phyloP scores from a whole-genome alignment of 306 rosid species.

The Leucaena leucocephala region DNA sequence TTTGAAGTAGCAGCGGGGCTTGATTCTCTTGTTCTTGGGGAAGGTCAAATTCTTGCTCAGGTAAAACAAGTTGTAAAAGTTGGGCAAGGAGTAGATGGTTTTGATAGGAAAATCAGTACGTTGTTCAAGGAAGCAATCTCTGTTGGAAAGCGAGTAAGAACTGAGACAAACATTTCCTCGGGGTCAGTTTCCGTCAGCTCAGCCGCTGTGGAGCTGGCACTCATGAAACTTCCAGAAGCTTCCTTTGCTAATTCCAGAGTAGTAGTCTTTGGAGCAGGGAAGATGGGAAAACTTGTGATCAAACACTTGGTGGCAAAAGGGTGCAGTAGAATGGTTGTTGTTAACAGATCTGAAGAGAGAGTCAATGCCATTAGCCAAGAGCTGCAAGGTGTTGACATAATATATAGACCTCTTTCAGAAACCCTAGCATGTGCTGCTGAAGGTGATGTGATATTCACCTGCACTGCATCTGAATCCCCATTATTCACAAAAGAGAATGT shows the following conservation, averaged over 20 bases:
- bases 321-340: conserved; percentile 70
- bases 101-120: conserved; percentile 72
- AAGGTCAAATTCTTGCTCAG: conserved; percentile 94
- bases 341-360: conserved; percentile 73
- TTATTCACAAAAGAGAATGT: conserved; percentile 71
- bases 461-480: conserved; percentile 78
- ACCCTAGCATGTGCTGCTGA: conserved; percentile 61
- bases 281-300: conserved; percentile 94
- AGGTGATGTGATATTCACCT: conserved; percentile 74
- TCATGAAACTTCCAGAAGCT: conserved; percentile 62
- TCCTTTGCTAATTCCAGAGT: conserved; percentile 55
- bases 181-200: conserved; percentile 97
- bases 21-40: conserved; percentile 93
- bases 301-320: conserved; percentile 91
- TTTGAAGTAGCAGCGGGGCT: conserved; percentile 97
- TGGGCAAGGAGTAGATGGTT: conserved; percentile 87
- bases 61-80: conserved; percentile 87
- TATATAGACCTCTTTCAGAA: conserved; percentile 74
- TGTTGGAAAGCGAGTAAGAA: conserved; percentile 86
- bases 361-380: conserved; percentile 64
- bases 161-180: conserved; percentile 77
- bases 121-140: conserved; percentile 89
- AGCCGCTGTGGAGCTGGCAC: conserved; percentile 89
- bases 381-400: conserved; percentile 61
- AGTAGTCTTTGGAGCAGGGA: conserved; percentile 82